phyloP scores from a whole-genome alignment of 257 asterid genomes.

The Penstemon davidsonii region DNA sequence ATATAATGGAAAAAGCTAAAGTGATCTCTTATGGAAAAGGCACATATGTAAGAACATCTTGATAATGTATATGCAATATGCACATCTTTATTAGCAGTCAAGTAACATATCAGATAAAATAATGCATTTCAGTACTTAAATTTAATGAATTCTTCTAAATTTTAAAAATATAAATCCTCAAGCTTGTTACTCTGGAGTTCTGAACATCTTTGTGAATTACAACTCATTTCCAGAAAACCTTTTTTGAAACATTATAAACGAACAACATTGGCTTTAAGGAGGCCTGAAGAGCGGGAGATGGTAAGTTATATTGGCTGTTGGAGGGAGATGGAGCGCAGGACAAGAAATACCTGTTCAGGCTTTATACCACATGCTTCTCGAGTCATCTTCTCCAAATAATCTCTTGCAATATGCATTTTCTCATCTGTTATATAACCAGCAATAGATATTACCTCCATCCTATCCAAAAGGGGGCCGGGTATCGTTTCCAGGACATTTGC shows the following conservation, averaged over 20 bases:
- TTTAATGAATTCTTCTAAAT: background rate
- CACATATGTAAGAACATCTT: background rate
- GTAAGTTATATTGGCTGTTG: background rate
- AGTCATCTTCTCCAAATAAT: constrained; percentile 88
- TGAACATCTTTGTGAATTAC: constrained; percentile 8
- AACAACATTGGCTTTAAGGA: constrained; percentile 2
- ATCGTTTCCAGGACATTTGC: constrained; percentile 89
- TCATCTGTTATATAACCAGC: constrained; percentile 98
- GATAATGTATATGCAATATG: constrained; percentile 1
- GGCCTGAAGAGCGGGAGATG: background rate
- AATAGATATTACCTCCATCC: constrained; percentile 96
- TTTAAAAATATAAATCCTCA: background rate
- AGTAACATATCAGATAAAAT: background rate
- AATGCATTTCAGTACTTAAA: background rate
- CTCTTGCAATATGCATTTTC: constrained; percentile 97
- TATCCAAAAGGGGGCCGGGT: constrained; percentile 92
- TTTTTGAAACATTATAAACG: background rate
- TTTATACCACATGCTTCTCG: constrained; percentile 95
- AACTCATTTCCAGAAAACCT: constrained; percentile 6
- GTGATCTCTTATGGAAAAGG: constrained; percentile 17
- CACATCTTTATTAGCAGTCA: constrained; percentile 8
- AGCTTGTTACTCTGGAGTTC: constrained; percentile 1
- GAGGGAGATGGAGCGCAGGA: constrained; percentile 6
- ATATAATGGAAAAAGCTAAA: constrained; percentile 21
- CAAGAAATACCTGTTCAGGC: constrained; percentile 71